Evolutionary conservation across 139 green algal species (phyloP).

Genomic region (Chlorella ohadii): DNA sequence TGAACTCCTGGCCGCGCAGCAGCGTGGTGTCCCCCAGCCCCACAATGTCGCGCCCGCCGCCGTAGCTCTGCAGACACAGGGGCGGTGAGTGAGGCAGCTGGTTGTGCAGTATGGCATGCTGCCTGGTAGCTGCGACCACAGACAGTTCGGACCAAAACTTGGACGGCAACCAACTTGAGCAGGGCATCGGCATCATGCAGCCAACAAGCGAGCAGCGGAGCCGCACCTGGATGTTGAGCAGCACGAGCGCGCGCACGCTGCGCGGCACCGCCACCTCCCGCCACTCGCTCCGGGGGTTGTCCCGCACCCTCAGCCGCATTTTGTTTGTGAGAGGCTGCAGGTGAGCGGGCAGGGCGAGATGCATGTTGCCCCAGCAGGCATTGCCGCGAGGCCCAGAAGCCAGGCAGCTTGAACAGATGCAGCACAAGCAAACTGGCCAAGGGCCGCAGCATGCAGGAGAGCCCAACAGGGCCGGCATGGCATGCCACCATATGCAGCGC

Average conservation of each 20-base stretch:
- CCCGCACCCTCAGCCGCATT: conserved; percentile 48
- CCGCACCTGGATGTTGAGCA: conserved; percentile 82
- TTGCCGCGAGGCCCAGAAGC: too few species aligned
- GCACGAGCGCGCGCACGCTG: conserved; percentile 72
- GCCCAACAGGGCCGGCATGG: too few species aligned
- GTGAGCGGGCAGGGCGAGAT: background rate
- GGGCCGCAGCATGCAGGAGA: too few species aligned
- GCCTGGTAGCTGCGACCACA: too few species aligned
- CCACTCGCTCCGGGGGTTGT: conserved; percentile 44
- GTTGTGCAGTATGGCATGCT: too few species aligned
- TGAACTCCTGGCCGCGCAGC: conserved; percentile 19
- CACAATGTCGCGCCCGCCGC: conserved; percentile 84
- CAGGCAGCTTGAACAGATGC: too few species aligned
- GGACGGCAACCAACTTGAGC: background rate
- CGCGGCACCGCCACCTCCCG: conserved; percentile 55
- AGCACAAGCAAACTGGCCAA: too few species aligned
- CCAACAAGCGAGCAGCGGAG: conserved; percentile 38
- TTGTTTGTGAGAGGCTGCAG: conserved; percentile 55
- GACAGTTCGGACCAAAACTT: background rate
- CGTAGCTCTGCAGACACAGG: conserved; percentile 66
- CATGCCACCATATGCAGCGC: too few species aligned
- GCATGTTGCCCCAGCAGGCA: too few species aligned
- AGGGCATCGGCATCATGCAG: background rate
- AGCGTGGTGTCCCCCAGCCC: conserved; percentile 50
- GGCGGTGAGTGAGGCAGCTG: too few species aligned